Evolutionary conservation across 75 land plant genomes (phyloP), one percentile per base, ranked within the genome.

Genomic region (Isoetes taiwanensis): DNA sequence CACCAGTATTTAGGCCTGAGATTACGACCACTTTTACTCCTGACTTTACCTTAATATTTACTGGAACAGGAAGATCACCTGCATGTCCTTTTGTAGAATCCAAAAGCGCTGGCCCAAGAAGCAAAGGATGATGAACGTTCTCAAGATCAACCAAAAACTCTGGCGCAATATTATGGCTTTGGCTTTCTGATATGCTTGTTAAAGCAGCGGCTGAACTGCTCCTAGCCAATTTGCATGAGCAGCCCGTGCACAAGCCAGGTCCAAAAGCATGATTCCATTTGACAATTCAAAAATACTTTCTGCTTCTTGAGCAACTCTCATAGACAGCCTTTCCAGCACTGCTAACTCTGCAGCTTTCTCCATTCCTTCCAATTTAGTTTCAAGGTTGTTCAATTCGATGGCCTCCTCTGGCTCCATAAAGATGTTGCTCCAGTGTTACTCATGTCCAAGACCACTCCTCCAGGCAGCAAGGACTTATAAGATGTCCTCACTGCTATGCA

Each of bases 1-100:
- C 97, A 38, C 97, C 97, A 24, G 93, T 83, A 58, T 91, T 91
- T 21, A 93, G 97, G 28, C 97, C 97, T 41, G 94, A 80, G 6
- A 91, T 80, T 2, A 87, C 76, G 53, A 91, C 82, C 34, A 91
- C 88, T 38, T 63, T 86, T 0, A 69, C 79, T 2, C 57, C 61
- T 27, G 39, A 28, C 42, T 40, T 52, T 62, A 91, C 74, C 62
- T 83, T 76, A 27, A 91, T 71, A 64, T 91, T 87, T 40, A 91
- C 41, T 17, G 97, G 88, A 12, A 91, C 80, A 30, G 87, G 93
- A 41, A 74, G 64, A 57, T n/a, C n/a, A n/a, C n/a, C n/a, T n/a
- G n/a, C n/a, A n/a, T n/a, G n/a, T n/a, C n/a, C 17, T 11, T 48
- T 19, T 11, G 38, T 40, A 19, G 61, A 40, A 30, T 32, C 8